These are phyloP conservation scores for Metarhizium robertsii DNA, from an alignment of 2,329 filamentous ascomycete genomes.

Conservation along the genomic window DNA sequence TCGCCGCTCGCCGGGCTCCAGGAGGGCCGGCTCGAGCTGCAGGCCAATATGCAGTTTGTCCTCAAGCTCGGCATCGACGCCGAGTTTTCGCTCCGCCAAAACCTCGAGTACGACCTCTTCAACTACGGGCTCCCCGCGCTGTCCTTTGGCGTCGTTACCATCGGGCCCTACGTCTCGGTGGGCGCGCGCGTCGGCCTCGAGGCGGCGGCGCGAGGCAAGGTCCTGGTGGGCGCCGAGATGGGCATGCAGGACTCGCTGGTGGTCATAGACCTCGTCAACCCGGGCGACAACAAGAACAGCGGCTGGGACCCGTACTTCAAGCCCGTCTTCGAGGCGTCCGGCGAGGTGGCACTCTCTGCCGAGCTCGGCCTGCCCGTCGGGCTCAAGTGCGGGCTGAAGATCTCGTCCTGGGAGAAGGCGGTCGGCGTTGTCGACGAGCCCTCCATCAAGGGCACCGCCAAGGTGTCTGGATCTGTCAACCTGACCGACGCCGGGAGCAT, in stretches of 20 bases:
- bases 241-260: conserved; percentile 3
- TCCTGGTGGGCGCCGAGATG: conserved; percentile 22
- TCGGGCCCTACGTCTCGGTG: conserved; percentile 16
- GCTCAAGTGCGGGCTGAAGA: conserved; percentile 15
- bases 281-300: conserved; percentile 8
- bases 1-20: conserved; percentile 10
- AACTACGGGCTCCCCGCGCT: conserved; percentile 16
- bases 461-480: conserved; percentile 10
- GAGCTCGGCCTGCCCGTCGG: conserved; percentile 19
- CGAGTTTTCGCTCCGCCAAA: conserved; percentile 11
- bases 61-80: conserved; percentile 23
- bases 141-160: conserved; percentile 15
- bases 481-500: conserved; percentile 7
- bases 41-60: conserved; percentile 10
- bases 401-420: conserved; percentile 12
- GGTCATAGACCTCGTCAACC: conserved; percentile 15
- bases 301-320: conserved; percentile 20
- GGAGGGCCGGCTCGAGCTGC: conserved; percentile 11
- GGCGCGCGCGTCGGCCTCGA: conserved; percentile 13
- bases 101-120: conserved; percentile 13
- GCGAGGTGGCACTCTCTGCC: conserved; percentile 16
- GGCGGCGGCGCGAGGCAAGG: conserved; percentile 13
- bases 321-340: conserved; percentile 18
- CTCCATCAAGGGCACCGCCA: conserved; percentile 15
- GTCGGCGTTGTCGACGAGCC: conserved; percentile 18